These are phyloP conservation scores for Xerocomus nothofagi DNA, from an alignment of 1,284 basidiomycete species.

Conservation along the genomic window DNA sequence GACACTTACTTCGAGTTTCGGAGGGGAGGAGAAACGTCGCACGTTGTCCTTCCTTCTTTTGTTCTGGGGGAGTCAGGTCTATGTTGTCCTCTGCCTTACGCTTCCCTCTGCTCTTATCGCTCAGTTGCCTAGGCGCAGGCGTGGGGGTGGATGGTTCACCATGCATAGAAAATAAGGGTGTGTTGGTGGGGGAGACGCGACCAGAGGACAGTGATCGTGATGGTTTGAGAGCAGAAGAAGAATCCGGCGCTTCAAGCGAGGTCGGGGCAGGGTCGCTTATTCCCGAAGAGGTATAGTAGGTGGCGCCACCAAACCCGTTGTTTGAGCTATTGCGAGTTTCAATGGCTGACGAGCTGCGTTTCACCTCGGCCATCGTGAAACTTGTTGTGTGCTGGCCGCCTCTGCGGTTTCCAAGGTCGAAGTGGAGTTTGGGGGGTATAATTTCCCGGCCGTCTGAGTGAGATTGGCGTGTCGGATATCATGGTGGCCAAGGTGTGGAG, in stretches of 20 bases:
- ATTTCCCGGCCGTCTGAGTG: conserved; percentile 19
- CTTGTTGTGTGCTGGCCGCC: conserved; percentile 8
- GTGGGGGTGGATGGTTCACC: conserved; percentile 35
- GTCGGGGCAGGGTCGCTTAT: conserved; percentile 19
- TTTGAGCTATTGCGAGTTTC: conserved; percentile 18
- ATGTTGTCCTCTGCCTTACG: conserved; percentile 52
- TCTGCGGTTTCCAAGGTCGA: conserved; percentile 16
- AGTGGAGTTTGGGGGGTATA: conserved; percentile 15
- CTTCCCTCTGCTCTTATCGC: conserved; percentile 46
- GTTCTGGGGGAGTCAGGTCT: conserved; percentile 49
- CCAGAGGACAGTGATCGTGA: conserved; percentile 20
- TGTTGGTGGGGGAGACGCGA: conserved; percentile 7
- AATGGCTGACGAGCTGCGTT: conserved; percentile 27
- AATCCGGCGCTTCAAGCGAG: conserved; percentile 12
- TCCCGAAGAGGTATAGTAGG: conserved; percentile 15
- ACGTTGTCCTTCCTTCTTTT: conserved; percentile 38
- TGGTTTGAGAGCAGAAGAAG: conserved; percentile 21
- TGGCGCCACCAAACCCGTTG: conserved; percentile 16
- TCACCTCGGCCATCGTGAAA: conserved; percentile 25
- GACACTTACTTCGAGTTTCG: conserved; percentile 46
- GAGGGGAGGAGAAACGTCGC: conserved; percentile 45
- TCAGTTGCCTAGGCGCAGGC: conserved; percentile 33
- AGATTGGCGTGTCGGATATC: background rate
- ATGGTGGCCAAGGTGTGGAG: background rate
- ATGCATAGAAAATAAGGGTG: conserved; percentile 13